Base-by-base conservation (phyloP, 2,329 filamentous ascomycete species). In the Bipolaris victoriae region DNA sequence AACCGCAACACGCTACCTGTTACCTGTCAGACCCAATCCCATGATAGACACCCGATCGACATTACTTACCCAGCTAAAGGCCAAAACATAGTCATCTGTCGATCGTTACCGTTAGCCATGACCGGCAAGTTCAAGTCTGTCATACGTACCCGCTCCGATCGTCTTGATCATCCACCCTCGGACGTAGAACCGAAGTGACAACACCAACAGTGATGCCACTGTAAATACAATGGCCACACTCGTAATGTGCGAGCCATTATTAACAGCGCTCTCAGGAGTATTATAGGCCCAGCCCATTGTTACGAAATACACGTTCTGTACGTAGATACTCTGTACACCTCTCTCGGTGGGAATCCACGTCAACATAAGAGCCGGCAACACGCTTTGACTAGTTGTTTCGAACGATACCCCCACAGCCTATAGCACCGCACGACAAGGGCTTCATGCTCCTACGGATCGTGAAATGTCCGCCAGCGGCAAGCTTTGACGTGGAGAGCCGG, bases 201-300 rank as follows among this genome's bases (percentile, higher is more conserved):
- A 16, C 5, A 57, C 15, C 11, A 49, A 4, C 7, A 63, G 49
- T 3, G 62, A 60, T 5, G 55, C 11, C 18, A 37, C 15, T 2
- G 62, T 63, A 11, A 61, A 55, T 1, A 51, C 24, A 15, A 59
- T 58, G 3, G 57, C 52, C 9, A 63, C 13, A 20, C 37, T 45
- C 6, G 53, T 40, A 13, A 65, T 57, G 10, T 49, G 50, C n/a
- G 51, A 43, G 7, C 55, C 55, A 13, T 57, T 41, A 22, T 59
- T 63, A 7, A 41, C 45, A 24, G 40, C 49, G 24, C 43, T 15
- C 3, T 61, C 57, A 10, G 53, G 24, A 20, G 60, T 56, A 24
- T 63, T 57, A 47, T 59, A 59, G 16, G 62, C 40, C 62, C 62
- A 61, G 40, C 55, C 62, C 58, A 63, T 65, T 36, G 10, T 15